These are phyloP conservation scores for Paradendryphiella salina DNA, from an alignment of 2,329 filamentous ascomycete species.

Conservation along the genomic window DNA sequence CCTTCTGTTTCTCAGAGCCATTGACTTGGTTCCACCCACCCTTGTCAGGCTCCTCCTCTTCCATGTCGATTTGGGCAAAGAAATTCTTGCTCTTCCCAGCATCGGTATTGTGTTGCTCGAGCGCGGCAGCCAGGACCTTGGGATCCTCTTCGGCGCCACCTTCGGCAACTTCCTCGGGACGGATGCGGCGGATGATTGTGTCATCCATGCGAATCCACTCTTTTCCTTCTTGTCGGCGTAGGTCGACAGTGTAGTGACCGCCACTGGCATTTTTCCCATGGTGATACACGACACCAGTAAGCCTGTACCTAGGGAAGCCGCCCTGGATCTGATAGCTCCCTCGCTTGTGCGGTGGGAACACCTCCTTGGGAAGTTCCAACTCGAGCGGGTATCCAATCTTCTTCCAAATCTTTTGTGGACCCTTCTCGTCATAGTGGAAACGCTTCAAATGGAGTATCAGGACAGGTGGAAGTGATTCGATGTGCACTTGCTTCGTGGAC, in stretches of 20 bases:
- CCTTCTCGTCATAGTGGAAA: conserved; percentile 90
- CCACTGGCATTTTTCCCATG: conserved; percentile 96
- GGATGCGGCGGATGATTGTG: conserved; percentile 81
- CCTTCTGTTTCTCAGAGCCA: conserved; percentile 57
- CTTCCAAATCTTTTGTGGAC: conserved; percentile 98
- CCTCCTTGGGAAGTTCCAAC: conserved; percentile 88
- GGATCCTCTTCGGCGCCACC: conserved; percentile 79
- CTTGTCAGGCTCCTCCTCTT: conserved; percentile 69
- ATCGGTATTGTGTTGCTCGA: conserved; percentile 69
- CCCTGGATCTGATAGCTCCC: conserved; percentile 67
- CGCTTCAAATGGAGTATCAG: conserved; percentile 95
- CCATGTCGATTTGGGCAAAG: conserved; percentile 64
- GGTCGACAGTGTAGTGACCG: conserved; percentile 97
- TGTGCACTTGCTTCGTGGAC: conserved; percentile 92
- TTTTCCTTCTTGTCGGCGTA: conserved; percentile 87
- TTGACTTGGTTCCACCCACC: conserved; percentile 85
- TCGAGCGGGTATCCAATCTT: conserved; percentile 94
- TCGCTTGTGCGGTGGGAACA: conserved; percentile 76
- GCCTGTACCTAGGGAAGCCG: conserved; percentile 76
- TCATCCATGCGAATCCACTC: conserved; percentile 98
- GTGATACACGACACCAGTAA: conserved; percentile 93
- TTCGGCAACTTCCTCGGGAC: conserved; percentile 86
- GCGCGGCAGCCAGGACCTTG: conserved; percentile 65
- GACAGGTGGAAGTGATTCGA: conserved; percentile 87
- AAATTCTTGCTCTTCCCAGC: conserved; percentile 65